These are phyloP conservation scores for Aspergillus cristatus DNA, from an alignment of 495 filamentous ascomycete species.

Conservation along the genomic window DNA sequence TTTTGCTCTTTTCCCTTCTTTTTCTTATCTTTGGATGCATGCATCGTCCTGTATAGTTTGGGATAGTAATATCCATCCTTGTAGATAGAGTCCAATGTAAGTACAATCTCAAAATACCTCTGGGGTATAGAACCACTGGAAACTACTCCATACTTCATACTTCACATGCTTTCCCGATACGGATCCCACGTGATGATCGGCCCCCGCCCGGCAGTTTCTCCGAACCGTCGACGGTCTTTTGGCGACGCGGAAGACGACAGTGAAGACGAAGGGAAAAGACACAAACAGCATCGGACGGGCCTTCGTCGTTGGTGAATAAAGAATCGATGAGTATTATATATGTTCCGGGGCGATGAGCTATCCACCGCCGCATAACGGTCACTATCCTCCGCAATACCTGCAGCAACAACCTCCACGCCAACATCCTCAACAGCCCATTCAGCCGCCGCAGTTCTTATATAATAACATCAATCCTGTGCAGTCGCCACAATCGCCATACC, in stretches of 20 bases:
- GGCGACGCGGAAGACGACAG: neutral
- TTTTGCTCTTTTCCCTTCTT: too few relatives aligned
- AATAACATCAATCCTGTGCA: conserved; percentile 28
- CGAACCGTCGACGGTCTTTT: conserved; percentile 25
- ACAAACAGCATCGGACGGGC: conserved; percentile 4
- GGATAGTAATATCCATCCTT: neutral
- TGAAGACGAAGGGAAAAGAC: too few relatives aligned
- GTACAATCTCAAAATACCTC: too few relatives aligned
- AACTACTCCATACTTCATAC: too few relatives aligned
- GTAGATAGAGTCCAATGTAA: neutral
- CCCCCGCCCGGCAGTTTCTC: conserved; percentile 27
- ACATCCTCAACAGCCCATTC: conserved; percentile 16
- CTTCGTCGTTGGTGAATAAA: conserved; percentile 7
- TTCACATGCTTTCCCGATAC: too few relatives aligned
- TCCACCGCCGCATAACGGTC: conserved; percentile 37
- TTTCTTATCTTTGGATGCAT: too few relatives aligned
- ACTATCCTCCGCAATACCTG: conserved; percentile 34
- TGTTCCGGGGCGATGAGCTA: conserved; percentile 40
- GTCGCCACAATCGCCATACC: conserved; percentile 22
- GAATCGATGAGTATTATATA: conserved; percentile 14
- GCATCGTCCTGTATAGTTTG: too few relatives aligned
- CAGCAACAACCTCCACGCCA: conserved; percentile 23
- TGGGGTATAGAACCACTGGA: too few relatives aligned
- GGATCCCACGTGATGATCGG: conserved; percentile 5
- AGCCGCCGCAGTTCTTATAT: conserved; percentile 31